Evolutionary conservation across 768 basidiomycete genomes (phyloP).

Genomic region (Termitomyces sp.): DNA sequence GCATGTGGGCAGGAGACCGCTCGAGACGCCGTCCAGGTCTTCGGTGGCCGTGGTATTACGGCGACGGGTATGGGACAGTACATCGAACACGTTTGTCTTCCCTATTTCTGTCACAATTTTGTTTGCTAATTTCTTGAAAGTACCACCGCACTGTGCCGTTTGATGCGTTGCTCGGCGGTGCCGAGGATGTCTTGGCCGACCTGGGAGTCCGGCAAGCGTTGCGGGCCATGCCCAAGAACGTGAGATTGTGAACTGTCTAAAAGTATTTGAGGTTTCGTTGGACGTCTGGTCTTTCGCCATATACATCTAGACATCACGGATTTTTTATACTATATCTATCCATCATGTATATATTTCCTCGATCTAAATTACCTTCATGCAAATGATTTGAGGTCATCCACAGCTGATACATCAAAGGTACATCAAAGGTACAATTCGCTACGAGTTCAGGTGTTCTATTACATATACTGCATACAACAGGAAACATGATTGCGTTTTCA

Average conservation of each 20-base stretch:
- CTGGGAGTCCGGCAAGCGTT: conserved; percentile 66
- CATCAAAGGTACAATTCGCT: too few species aligned
- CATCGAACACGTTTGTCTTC: conserved; percentile 61
- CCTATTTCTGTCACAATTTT: neutral
- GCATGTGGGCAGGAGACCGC: conserved; percentile 62
- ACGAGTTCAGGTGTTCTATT: neutral
- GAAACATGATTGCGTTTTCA: neutral
- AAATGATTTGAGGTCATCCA: neutral
- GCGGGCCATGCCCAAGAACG: conserved; percentile 56
- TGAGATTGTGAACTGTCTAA: conserved; percentile 41
- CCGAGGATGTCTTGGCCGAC: conserved; percentile 62
- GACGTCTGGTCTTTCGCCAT: neutral
- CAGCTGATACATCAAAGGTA: too few species aligned
- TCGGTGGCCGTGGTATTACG: conserved; percentile 85
- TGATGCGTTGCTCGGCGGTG: conserved; percentile 70
- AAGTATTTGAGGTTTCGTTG: neutral
- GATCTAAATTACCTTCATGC: neutral
- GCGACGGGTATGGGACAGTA: conserved; percentile 75
- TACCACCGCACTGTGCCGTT: conserved; percentile 66
- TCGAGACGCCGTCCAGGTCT: conserved; percentile 56
- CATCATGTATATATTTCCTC: neutral
- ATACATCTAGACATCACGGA: neutral
- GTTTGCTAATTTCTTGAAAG: conserved; percentile 23
- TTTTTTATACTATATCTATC: neutral
- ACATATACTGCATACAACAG: neutral